These are phyloP conservation scores for Medicago ruthenica DNA, from an alignment of 306 rosid genomes.

Conservation along the genomic window DNA sequence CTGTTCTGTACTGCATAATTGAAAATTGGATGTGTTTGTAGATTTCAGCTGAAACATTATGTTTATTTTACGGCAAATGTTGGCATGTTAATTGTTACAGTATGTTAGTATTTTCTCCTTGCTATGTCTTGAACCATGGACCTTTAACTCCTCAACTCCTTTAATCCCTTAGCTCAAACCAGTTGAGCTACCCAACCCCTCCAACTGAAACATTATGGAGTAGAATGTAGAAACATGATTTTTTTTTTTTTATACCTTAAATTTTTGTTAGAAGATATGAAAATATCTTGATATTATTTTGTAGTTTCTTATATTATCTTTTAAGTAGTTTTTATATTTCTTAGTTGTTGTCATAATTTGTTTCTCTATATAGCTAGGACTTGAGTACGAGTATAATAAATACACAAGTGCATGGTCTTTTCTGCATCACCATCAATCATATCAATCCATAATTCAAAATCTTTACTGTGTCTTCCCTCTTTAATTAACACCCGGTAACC, in stretches of 20 bases:
- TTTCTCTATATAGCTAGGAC: background rate
- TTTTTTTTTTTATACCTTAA: constrained; percentile 7
- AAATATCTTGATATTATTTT: background rate
- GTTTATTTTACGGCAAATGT: too few species aligned
- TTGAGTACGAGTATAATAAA: background rate
- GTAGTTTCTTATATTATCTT: background rate
- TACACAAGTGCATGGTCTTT: background rate
- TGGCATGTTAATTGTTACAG: too few species aligned
- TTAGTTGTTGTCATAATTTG: background rate
- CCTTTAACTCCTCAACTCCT: too few species aligned
- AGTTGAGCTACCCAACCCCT: too few species aligned
- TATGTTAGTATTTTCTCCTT: too few species aligned
- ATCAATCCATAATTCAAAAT: background rate
- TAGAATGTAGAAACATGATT: background rate
- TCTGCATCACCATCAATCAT: background rate
- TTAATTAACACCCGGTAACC: background rate
- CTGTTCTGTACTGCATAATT: constrained; percentile 16
- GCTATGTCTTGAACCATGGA: too few species aligned
- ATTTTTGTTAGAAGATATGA: background rate
- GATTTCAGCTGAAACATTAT: background rate
- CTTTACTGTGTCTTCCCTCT: background rate
- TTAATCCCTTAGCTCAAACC: too few species aligned
- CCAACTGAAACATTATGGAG: background rate
- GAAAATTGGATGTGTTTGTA: constrained; percentile 1
- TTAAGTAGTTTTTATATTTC: background rate